A percentile compares a stretch with the other conserved stretches of the same genome.
These are phyloP conservation scores for Sugiyamaella boreocaroliniensis DNA, from an alignment of 805 yeast species.

Conservation along the genomic window DNA sequence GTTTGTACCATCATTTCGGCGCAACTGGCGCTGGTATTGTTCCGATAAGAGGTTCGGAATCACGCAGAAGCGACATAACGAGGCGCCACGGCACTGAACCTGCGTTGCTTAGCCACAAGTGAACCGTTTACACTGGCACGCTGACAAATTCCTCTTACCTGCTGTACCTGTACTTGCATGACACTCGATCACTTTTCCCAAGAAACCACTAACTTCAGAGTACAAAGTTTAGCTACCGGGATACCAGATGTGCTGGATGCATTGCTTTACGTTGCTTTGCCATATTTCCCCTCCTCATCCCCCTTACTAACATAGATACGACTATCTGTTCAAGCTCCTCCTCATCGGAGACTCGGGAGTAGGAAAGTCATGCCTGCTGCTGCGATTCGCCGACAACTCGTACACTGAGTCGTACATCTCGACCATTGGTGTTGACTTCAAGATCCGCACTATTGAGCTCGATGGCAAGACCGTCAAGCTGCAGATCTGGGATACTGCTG, in stretches of 20 bases:
- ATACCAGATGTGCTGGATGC: too few species aligned
- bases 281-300: not conserved
- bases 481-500: slow-evolving; percentile 99
- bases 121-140: too few species aligned
- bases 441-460: slow-evolving; percentile 57
- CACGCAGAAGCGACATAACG: too few species aligned
- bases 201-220: not conserved
- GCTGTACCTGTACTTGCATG: not conserved
- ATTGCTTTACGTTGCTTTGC: too few species aligned
- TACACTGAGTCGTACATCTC: slow-evolving; percentile 95
- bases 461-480: slow-evolving; percentile 96
- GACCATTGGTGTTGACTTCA: slow-evolving; percentile 96
- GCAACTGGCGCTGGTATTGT: too few species aligned
- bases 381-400: slow-evolving; percentile 95
- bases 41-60: too few species aligned
- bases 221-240: not conserved
- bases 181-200: not conserved
- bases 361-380: slow-evolving; percentile 90
- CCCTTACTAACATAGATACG: slow-evolving; percentile 60
- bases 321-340: slow-evolving; percentile 87
- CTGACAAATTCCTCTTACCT: not conserved
- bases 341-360: slow-evolving; percentile 98
- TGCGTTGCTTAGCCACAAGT: too few species aligned
- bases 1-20: too few species aligned
- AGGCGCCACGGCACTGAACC: too few species aligned